A percentile compares a stretch with the other conserved stretches of the same genome.
Evolutionary conservation across 2,329 filamentous ascomycete species (phyloP).

Genomic region (Aureobasidium sp.): DNA sequence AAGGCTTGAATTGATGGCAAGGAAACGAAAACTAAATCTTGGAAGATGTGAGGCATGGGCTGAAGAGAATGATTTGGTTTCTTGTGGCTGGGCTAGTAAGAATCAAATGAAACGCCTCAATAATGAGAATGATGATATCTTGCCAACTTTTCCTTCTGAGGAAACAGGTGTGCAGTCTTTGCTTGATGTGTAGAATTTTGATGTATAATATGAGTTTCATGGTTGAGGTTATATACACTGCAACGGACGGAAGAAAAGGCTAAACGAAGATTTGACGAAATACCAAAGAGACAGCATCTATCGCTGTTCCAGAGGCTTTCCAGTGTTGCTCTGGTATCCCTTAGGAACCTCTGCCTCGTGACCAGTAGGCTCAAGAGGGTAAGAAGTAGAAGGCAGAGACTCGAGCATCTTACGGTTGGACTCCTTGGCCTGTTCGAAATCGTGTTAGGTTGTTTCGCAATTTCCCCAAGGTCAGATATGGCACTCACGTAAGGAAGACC

Average conservation of each 20-base stretch:
- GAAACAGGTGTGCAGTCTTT: no score
- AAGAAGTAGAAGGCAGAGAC: constrained; percentile 65
- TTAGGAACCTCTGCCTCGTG: constrained; percentile 53
- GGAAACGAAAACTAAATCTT: background rate
- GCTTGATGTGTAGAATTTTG: no score
- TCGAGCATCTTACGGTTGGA: constrained; percentile 80
- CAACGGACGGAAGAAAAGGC: background rate
- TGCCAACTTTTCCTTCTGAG: no score
- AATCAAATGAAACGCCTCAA: no score
- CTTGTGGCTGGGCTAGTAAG: no score
- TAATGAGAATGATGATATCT: no score
- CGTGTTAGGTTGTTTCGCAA: no score
- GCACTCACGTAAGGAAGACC: constrained; percentile 79
- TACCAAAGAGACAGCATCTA: constrained; percentile 31
- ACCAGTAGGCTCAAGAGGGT: constrained; percentile 63
- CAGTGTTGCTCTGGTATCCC: constrained; percentile 48
- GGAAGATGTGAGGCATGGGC: background rate
- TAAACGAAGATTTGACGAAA: background rate
- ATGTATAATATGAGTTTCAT: background rate
- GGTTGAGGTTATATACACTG: constrained; percentile 5
- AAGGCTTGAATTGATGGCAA: constrained; percentile 36
- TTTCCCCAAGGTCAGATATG: background rate
- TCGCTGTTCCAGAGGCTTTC: constrained; percentile 54
- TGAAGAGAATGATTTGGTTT: no score
- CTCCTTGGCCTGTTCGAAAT: constrained; percentile 65